Evolutionary conservation across 2,329 filamentous ascomycete genomes (phyloP).

Genomic region (Fusarium tanahbumbuense): DNA sequence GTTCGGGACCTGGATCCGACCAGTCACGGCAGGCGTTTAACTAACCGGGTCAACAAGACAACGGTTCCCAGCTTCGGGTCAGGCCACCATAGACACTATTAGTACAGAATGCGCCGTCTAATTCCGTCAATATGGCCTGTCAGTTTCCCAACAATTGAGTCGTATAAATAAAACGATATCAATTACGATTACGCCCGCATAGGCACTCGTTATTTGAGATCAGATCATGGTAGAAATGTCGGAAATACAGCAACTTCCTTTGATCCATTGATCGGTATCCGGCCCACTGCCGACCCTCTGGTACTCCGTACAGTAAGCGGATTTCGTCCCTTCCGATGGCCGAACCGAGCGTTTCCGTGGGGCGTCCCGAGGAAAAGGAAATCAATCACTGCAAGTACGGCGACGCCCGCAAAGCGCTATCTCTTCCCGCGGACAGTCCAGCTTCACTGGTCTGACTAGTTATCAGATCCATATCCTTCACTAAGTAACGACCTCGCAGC

Average conservation of each 20-base stretch:
- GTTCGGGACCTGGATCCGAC: constrained; percentile 12
- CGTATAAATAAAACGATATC: not conserved
- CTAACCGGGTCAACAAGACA: constrained; percentile 13
- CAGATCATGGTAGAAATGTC: not conserved
- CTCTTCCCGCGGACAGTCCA: not conserved
- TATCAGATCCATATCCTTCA: constrained; percentile 8
- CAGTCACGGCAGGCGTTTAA: constrained; percentile 8
- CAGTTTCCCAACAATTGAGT: constrained; percentile 18
- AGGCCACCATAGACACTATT: constrained; percentile 21
- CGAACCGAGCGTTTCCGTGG: constrained; percentile 45
- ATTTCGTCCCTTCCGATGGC: constrained; percentile 35
- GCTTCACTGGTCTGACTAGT: not conserved
- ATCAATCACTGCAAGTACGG: not conserved
- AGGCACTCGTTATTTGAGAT: not conserved
- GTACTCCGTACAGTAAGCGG: constrained; percentile 9
- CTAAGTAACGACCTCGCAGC: not conserved
- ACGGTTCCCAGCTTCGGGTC: constrained; percentile 14
- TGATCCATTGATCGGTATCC: constrained; percentile 5
- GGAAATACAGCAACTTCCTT: constrained; percentile 1
- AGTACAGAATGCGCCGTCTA: constrained; percentile 5
- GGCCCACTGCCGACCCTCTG: constrained; percentile 6
- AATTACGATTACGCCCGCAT: constrained; percentile 8
- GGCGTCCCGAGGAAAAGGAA: constrained; percentile 30
- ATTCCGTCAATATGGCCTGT: constrained; percentile 35
- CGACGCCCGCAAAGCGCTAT: constrained; percentile 19